A percentile compares a stretch with the other conserved stretches of the same genome.
These are phyloP conservation scores for Puccinia sorghi DNA, from an alignment of 1,284 basidiomycete species.

Conservation along the genomic window DNA sequence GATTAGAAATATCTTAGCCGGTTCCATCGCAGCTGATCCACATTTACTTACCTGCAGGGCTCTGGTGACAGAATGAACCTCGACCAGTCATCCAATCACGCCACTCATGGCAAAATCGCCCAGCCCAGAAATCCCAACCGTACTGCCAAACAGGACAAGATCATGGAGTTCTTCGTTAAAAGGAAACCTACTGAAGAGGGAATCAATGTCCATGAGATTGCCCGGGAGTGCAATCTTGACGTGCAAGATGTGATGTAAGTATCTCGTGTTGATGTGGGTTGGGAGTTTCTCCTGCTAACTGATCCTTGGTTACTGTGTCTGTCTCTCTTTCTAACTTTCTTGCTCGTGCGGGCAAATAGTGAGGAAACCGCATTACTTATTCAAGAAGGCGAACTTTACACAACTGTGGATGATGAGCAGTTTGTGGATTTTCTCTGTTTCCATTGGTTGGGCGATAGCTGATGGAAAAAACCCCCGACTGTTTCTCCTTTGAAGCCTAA, in stretches of 20 bases:
- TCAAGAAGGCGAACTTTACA: constrained; percentile 69
- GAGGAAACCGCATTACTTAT: constrained; percentile 70
- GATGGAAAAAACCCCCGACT: not conserved
- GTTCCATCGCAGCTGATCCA: constrained; percentile 16
- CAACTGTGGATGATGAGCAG: constrained; percentile 59
- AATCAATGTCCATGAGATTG: constrained; percentile 52
- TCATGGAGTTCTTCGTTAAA: constrained; percentile 61
- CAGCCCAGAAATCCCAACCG: constrained; percentile 63
- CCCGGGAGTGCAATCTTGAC: constrained; percentile 58
- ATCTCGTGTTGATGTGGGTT: not conserved
- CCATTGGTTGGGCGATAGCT: not conserved
- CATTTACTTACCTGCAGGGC: not conserved
- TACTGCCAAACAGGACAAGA: constrained; percentile 67
- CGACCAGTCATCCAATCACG: constrained; percentile 2
- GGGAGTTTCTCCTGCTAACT: not conserved
- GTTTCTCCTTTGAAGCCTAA: constrained; percentile 5
- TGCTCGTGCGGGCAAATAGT: constrained; percentile 57
- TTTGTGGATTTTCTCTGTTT: constrained; percentile 5
- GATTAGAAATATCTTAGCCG: constrained; percentile 22
- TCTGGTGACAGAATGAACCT: not conserved
- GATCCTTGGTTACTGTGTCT: not conserved
- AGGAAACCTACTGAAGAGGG: constrained; percentile 52
- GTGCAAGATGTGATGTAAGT: not conserved
- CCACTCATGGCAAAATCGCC: constrained; percentile 39
- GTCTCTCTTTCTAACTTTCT: not conserved